Conservation (phyloP, 345 rosid species). For the Triadica sebifera region DNA sequence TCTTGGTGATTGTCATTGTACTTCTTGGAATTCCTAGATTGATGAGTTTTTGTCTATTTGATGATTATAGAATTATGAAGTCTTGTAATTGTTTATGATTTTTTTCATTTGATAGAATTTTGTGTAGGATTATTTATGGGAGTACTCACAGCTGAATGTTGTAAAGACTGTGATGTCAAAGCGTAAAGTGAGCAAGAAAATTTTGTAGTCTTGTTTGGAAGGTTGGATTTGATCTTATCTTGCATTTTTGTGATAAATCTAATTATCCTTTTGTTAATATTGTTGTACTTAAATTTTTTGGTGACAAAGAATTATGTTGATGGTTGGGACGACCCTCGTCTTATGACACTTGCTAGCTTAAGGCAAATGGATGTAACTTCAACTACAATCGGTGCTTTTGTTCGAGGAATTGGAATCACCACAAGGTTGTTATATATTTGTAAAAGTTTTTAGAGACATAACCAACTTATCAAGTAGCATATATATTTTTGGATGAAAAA, state of each 20-base stretch:
- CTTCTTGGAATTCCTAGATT: no score
- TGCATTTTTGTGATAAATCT: conserved; percentile 10
- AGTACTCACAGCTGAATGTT: conserved; percentile 87
- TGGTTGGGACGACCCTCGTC: conserved; percentile 99
- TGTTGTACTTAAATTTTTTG: conserved; percentile 68
- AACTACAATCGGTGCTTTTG: conserved; percentile 81
- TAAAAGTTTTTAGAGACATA: neutral
- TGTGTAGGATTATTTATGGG: conserved; percentile 98
- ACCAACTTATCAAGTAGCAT: neutral
- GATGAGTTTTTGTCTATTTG: no score
- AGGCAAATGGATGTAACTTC: conserved; percentile 87
- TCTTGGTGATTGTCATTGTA: no score
- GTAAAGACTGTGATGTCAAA: conserved; percentile 96
- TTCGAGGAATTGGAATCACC: conserved; percentile 90
- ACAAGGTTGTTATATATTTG: conserved; percentile 56
- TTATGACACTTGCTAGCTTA: conserved; percentile 93
- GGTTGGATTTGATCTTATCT: conserved; percentile 15
- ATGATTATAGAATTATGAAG: no score
- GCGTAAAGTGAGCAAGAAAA: conserved; percentile 61
- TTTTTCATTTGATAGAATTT: no score
- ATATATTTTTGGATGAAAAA: neutral
- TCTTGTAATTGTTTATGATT: no score
- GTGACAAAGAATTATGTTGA: conserved; percentile 85
- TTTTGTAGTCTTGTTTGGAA: conserved; percentile 9
- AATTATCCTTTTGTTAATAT: conserved; percentile 13